phyloP scores from a whole-genome alignment of 495 filamentous ascomycete species.

The Daldinia loculata region DNA sequence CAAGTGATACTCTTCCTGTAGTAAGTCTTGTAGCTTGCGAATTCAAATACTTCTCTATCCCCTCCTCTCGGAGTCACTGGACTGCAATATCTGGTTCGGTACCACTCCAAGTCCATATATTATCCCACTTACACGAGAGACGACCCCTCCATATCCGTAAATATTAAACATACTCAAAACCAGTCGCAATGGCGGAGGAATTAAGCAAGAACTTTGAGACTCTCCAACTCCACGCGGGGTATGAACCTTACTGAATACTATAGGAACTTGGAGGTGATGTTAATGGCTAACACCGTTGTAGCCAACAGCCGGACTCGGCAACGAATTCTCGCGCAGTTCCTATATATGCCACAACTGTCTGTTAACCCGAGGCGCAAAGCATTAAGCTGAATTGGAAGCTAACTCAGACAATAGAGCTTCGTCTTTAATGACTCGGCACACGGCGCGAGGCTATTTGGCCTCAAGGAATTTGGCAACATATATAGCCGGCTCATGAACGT shows the following conservation, averaged over 20 bases:
- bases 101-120: background rate
- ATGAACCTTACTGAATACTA: slow-evolving; percentile 42
- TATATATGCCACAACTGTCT: slow-evolving; percentile 92
- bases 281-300: slow-evolving; percentile 47
- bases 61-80: background rate
- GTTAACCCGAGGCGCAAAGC: slow-evolving; percentile 34
- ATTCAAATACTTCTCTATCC: slow-evolving; percentile 5
- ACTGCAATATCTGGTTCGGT: slow-evolving; percentile 16
- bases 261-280: slow-evolving; percentile 8
- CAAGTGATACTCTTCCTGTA: slow-evolving; percentile 18
- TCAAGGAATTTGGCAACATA: slow-evolving; percentile 99
- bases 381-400: background rate
- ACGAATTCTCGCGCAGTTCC: slow-evolving; percentile 94
- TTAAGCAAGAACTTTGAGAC: slow-evolving; percentile 79
- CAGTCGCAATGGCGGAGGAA: slow-evolving; percentile 44
- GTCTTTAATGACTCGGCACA: slow-evolving; percentile 97
- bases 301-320: slow-evolving; percentile 82
- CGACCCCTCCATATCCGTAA: slow-evolving; percentile 1
- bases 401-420: slow-evolving; percentile 68
- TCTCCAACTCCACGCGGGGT: slow-evolving; percentile 96
- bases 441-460: slow-evolving; percentile 93
- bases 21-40: slow-evolving; percentile 10
- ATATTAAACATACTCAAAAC: background rate
- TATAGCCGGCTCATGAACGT: slow-evolving; percentile 97
- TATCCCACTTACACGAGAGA: slow-evolving; percentile 19